Conservation (phyloP, 176 grass and related monocot species). For the Eremochloa ophiuroides region DNA sequence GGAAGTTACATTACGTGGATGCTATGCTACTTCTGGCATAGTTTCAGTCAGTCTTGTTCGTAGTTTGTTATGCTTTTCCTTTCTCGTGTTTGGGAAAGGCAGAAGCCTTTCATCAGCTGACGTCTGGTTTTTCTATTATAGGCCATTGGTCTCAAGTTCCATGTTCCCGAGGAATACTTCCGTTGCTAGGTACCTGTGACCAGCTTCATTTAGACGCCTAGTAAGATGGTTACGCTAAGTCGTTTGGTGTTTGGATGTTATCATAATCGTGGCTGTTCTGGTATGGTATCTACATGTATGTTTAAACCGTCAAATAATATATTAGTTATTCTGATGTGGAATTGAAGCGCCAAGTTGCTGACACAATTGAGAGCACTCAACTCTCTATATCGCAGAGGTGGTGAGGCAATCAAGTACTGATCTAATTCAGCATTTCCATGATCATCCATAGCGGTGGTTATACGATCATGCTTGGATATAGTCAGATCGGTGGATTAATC, state of each 20-base stretch:
- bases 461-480: neutral
- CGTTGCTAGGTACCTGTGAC: neutral
- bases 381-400: neutral
- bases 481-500: neutral
- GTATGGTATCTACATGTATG: neutral
- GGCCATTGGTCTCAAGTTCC: slow-evolving; percentile 69
- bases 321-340: neutral
- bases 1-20: neutral
- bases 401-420: neutral
- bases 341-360: neutral
- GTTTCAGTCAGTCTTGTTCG: neutral
- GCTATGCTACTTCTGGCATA: neutral
- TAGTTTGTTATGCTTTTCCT: neutral
- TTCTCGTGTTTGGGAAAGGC: neutral
- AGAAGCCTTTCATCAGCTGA: neutral
- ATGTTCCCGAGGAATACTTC: slow-evolving; percentile 77
- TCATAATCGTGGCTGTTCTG: neutral
- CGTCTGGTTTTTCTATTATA: slow-evolving; percentile 29
- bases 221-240: slow-evolving; percentile 1
- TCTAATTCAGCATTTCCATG: neutral
- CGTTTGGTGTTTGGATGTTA: neutral
- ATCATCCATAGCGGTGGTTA: neutral
- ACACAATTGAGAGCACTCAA: neutral
- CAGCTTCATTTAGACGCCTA: neutral
- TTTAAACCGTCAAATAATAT: neutral